These are phyloP conservation scores for Ophiocordyceps camponoti-saundersi DNA, from an alignment of 2,329 filamentous ascomycete genomes.

Conservation along the genomic window DNA sequence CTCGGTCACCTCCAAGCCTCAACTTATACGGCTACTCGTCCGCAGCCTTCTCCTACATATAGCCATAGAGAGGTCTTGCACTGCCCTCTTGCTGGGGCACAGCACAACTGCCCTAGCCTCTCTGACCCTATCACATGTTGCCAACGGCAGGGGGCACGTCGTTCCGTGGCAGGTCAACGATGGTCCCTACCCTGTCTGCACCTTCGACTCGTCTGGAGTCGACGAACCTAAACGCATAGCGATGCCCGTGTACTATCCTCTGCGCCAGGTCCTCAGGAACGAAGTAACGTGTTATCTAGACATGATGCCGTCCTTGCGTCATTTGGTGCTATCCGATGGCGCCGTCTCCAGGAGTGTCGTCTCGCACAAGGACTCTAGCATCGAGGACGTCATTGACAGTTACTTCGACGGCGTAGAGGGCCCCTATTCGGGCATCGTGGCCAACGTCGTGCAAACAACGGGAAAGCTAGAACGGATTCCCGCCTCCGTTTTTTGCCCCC, in stretches of 20 bases:
- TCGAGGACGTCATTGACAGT: slow-evolving; percentile 76
- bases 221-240: slow-evolving; percentile 7
- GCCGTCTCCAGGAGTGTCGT: slow-evolving; percentile 22
- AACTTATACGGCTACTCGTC: slow-evolving; percentile 54
- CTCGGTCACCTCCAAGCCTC: slow-evolving; percentile 56
- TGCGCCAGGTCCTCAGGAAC: slow-evolving; percentile 70
- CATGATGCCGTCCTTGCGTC: slow-evolving; percentile 33
- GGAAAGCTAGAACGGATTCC: slow-evolving; percentile 50
- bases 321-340: slow-evolving; percentile 24
- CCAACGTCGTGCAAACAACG: slow-evolving; percentile 89
- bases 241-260: slow-evolving; percentile 51
- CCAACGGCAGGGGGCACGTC: slow-evolving; percentile 75
- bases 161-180: slow-evolving; percentile 73
- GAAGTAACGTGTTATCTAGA: slow-evolving; percentile 56
- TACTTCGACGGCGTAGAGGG: slow-evolving; percentile 74
- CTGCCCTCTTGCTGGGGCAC: slow-evolving; percentile 65
- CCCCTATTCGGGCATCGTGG: slow-evolving; percentile 78
- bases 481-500: slow-evolving; percentile 31
- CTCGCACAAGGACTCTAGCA: slow-evolving; percentile 63
- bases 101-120: slow-evolving; percentile 80
- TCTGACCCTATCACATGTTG: slow-evolving; percentile 69
- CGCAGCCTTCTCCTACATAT: slow-evolving; percentile 53
- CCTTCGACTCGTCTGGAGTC: slow-evolving; percentile 8
- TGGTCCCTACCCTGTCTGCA: slow-evolving; percentile 30
- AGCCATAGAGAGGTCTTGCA: slow-evolving; percentile 42